Conservation (phyloP, 768 basidiomycete species). For the Serendipita sp. region DNA sequence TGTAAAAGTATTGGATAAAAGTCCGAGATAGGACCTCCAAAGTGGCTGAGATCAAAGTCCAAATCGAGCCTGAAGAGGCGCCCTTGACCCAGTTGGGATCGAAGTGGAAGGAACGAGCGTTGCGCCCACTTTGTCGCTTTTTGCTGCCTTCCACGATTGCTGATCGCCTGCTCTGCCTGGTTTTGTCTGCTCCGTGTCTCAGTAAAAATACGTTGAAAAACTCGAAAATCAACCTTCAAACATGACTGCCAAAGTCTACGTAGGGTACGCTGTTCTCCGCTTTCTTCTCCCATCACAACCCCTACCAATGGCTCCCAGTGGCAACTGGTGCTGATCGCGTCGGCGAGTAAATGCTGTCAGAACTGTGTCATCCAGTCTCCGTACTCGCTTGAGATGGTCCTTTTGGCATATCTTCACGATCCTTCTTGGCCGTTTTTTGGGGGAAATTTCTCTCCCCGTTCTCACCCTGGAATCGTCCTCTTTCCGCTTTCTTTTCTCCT, state of each 20-base stretch:
- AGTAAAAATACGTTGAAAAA: not conserved
- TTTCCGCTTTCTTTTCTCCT: constrained; percentile 14
- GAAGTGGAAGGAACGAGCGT: not conserved
- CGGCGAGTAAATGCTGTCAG: not conserved
- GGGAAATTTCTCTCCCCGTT: constrained; percentile 24
- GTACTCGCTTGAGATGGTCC: not conserved
- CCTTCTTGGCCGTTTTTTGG: not conserved
- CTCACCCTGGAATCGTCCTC: constrained; percentile 25
- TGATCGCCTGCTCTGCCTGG: not conserved
- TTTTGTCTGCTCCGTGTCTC: not conserved
- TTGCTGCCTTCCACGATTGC: not conserved
- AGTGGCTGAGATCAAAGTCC: too few relatives aligned
- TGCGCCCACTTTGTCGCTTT: not conserved
- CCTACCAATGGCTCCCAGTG: not conserved
- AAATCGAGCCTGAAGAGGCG: too few relatives aligned
- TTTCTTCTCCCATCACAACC: constrained; percentile 19
- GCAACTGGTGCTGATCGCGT: not conserved
- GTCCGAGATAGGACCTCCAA: too few relatives aligned
- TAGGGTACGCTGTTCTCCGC: constrained; percentile 65
- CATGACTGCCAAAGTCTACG: constrained; percentile 81
- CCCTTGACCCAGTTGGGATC: too few relatives aligned
- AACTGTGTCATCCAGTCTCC: too few relatives aligned
- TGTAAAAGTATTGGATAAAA: too few relatives aligned
- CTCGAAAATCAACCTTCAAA: not conserved
- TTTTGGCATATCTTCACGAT: not conserved